Conservation (phyloP, 495 filamentous ascomycete genomes). For the Sphaerosporella brunnea region DNA sequence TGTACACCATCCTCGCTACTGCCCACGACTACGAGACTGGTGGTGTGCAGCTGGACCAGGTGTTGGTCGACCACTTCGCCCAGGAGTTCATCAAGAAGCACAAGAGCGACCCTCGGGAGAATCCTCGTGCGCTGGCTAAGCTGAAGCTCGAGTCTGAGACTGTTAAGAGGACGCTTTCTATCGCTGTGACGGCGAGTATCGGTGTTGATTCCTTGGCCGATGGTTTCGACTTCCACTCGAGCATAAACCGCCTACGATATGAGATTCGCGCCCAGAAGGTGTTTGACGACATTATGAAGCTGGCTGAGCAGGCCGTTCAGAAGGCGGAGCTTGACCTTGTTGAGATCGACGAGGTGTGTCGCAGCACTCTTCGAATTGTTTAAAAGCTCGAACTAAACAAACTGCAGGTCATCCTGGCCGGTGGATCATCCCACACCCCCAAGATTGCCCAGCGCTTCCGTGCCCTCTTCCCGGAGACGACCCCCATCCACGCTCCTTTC, state of each 20-base stretch:
- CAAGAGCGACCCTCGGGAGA: constrained; percentile 69
- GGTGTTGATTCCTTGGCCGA: constrained; percentile 75
- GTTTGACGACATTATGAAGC: constrained; percentile 66
- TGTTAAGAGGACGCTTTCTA: constrained; percentile 72
- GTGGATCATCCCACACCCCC: constrained; percentile 83
- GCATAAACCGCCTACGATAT: constrained; percentile 81
- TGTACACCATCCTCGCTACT: constrained; percentile 90
- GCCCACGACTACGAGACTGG: constrained; percentile 85
- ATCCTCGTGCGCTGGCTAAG: constrained; percentile 69
- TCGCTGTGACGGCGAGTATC: constrained; percentile 73
- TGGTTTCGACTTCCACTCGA: constrained; percentile 77
- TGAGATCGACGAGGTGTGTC: constrained; percentile 63
- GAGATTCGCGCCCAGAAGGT: constrained; percentile 74
- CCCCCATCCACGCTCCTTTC: constrained; percentile 63
- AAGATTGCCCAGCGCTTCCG: constrained; percentile 63
- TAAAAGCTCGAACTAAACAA: too few relatives aligned
- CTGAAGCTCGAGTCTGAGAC: constrained; percentile 79
- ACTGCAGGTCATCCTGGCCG: constrained; percentile 72
- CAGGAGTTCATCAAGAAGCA: constrained; percentile 97
- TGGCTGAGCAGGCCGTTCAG: constrained; percentile 69
- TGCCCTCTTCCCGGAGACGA: constrained; percentile 63
- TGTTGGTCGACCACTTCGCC: constrained; percentile 86
- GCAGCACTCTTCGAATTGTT: constrained; percentile 3
- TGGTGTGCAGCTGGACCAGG: constrained; percentile 65
- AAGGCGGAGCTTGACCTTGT: constrained; percentile 85